Percentiles rank a stretch among this genome's conserved stretches.
phyloP scores from a whole-genome alignment of 2,329 filamentous ascomycete genomes.

The Penicillium freii region DNA sequence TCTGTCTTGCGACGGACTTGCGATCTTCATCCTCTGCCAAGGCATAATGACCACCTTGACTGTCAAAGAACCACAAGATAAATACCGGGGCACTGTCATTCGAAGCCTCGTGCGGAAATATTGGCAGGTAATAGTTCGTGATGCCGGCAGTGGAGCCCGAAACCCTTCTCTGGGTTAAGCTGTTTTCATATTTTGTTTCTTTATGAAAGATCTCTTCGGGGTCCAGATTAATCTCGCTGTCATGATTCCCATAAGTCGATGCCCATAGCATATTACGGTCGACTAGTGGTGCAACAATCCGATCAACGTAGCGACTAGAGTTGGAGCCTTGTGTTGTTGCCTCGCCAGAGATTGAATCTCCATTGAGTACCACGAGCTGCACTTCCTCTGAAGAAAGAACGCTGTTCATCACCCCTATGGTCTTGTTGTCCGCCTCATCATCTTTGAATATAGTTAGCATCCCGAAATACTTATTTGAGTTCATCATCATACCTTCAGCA shows the following conservation, averaged over 20 bases:
- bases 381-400: conserved; percentile 59
- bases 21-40: conserved; percentile 35
- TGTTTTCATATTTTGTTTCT: conserved; percentile 40
- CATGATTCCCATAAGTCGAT: conserved; percentile 70
- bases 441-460: conserved; percentile 10
- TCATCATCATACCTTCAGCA: conserved; percentile 59
- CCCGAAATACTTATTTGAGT: conserved; percentile 44
- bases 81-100: conserved; percentile 36
- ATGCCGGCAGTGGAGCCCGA: conserved; percentile 40
- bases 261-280: conserved; percentile 59
- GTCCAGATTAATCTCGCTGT: conserved; percentile 59
- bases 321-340: conserved; percentile 56
- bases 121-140: conserved; percentile 56
- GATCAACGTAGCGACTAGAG: conserved; percentile 57
- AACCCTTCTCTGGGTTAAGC: conserved; percentile 48
- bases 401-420: conserved; percentile 55
- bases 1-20: conserved; percentile 32
- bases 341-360: conserved; percentile 70
- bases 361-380: conserved; percentile 66
- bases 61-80: conserved; percentile 72
- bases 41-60: conserved; percentile 57
- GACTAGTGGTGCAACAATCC: conserved; percentile 59
- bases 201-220: conserved; percentile 43
- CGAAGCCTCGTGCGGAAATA: conserved; percentile 49
- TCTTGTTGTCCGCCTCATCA: conserved; percentile 54